Evolutionary conservation across 495 filamentous ascomycete species (phyloP), one percentile per base, ranked within the genome.

Genomic region (Penicillium macrosclerotiorum): DNA sequence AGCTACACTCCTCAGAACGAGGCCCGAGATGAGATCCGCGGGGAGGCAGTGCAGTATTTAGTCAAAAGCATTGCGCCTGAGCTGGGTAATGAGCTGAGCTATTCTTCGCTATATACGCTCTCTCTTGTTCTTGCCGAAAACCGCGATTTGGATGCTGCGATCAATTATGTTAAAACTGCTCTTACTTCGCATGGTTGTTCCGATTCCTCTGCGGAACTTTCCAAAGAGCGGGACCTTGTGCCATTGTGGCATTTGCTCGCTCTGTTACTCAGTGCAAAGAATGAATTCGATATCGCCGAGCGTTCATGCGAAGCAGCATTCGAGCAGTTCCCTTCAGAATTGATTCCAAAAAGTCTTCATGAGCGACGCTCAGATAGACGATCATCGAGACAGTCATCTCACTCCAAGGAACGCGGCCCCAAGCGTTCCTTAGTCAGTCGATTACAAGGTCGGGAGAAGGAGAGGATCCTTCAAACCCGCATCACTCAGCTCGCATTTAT

Each of bases 401-500:
- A 57, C 37, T 54, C 66, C 19, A 72, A 72, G 31, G 75, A 74
- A 47, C 43, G 51, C 18, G 42, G 45, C 24, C 24, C 53, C 14
- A 60, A 60, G 42, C 70, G 65, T 34, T 81, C 80, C 5, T 55
- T 87, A 16, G 79, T 91, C 8, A 82, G 86, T 47, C 80, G 83
- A 43, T 82, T 95, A 74, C 81, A 84, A 37, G 76, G 78, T 44
- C 80, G 81, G 27, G 90, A 95, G 57, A 92, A 86, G 55, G 86
- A 88, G 56, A 74, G 77, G 14, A 85, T 96, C 19, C 63, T 98
- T 17, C 86, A 96, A 63, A 78, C 95, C 23, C 94, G 92, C 58
- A 96, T 98, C 81, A 96, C 90, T 6, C 89, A 96, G 54, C 74
- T 98, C 47, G 77, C 88, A 3, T 79, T 98, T 27, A 59, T 90